phyloP scores from a whole-genome alignment of 164 flowering plant species.

The Macadamia tetraphylla region DNA sequence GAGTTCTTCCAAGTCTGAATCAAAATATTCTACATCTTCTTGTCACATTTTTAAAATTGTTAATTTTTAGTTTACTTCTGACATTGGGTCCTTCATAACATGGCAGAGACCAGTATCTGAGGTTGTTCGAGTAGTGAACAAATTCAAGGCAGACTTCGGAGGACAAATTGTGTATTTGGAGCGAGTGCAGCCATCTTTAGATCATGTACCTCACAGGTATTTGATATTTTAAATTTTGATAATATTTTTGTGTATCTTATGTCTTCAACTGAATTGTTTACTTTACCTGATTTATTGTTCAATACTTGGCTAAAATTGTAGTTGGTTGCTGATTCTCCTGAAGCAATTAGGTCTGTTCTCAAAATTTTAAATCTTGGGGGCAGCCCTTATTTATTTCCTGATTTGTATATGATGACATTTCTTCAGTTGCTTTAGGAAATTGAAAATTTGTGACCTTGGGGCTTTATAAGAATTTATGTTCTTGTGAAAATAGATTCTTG shows the following conservation, averaged over 20 bases:
- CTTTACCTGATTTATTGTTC: not conserved
- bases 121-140: conserved; percentile 81
- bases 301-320: not conserved
- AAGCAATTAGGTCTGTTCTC: not conserved
- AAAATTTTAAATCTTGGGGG: not conserved
- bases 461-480: not conserved
- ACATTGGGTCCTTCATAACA: not conserved
- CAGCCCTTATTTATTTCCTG: not conserved
- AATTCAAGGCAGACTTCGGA: conserved; percentile 94
- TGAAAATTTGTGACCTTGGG: not conserved
- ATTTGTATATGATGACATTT: not conserved
- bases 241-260: too few relatives aligned
- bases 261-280: not conserved
- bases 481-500: too few relatives aligned
- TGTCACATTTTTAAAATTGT: not conserved
- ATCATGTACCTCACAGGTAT: conserved; percentile 98
- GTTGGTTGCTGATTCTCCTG: not conserved
- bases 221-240: not conserved
- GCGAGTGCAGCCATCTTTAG: conserved; percentile 91
- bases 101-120: conserved; percentile 80
- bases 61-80: conserved; percentile 5
- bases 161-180: conserved; percentile 84
- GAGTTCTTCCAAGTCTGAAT: too few relatives aligned
- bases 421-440: not conserved
- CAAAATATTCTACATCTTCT: not conserved